Evolutionary conservation across 768 basidiomycete species (phyloP).

Genomic region (Russula lepida): DNA sequence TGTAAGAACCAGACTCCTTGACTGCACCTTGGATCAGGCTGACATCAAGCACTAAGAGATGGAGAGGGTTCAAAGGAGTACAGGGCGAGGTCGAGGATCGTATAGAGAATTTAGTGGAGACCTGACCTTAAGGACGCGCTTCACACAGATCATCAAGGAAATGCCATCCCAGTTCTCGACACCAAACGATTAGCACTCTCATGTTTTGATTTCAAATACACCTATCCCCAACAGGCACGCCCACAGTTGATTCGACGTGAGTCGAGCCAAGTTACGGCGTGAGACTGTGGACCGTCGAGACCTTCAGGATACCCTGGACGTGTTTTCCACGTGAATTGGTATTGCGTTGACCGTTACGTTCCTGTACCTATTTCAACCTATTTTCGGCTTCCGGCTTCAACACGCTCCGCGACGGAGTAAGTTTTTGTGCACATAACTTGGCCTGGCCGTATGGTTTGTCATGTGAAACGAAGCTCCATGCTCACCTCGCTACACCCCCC

Average conservation of each 20-base stretch:
- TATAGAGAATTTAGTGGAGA: too few relatives aligned
- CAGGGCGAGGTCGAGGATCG: too few relatives aligned
- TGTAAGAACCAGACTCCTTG: neutral
- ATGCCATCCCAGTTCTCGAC: conserved; percentile 31
- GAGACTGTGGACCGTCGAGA: neutral
- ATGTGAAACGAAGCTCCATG: neutral
- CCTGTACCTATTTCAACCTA: neutral
- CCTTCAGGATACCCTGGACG: neutral
- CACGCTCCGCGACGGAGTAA: too few relatives aligned
- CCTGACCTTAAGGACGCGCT: too few relatives aligned
- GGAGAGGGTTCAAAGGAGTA: neutral
- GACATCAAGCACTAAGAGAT: neutral
- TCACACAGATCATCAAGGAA: too few relatives aligned
- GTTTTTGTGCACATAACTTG: neutral
- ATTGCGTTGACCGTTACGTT: neutral
- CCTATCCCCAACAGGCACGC: conserved; percentile 31
- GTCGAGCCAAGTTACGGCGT: conserved; percentile 38
- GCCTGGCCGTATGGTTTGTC: neutral
- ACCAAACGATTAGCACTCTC: conserved; percentile 28
- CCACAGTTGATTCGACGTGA: neutral
- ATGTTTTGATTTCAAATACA: neutral
- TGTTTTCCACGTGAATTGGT: neutral
- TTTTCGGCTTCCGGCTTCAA: neutral
- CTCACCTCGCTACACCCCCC: too few relatives aligned
- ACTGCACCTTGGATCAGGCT: neutral